Base-by-base conservation (phyloP, 169 alveolate genomes). In the Plasmodium vivax region DNA sequence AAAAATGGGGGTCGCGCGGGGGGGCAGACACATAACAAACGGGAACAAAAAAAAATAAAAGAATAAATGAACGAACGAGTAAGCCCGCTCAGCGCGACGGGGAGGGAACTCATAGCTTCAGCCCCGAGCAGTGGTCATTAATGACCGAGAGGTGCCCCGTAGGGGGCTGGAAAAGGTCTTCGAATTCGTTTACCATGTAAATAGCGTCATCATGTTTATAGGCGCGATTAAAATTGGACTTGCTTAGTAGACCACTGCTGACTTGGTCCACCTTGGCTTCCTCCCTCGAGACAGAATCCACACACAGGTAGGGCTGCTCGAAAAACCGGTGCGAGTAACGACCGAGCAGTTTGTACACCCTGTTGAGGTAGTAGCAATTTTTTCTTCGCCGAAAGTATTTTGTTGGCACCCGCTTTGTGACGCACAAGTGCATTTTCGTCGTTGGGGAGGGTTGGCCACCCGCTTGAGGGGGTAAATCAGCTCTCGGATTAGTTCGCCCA, bases 351-450 rank as follows among this genome's bases (percentile, higher is more conserved):
- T 88, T 36, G 43, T 88, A 79, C 32, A 81, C 23, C 41, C 83
- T 88, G 41, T 62, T 88, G 32, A 81, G 62, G 54, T 79, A 88
- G 82, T 79, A 80, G 16, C 47, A 68, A 5, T 62, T 77, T 43
- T 88, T 80, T 68, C 82, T 88, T 80, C 80, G n/a, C 12, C 79
- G 45, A 88, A 88, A 88, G 62, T 80, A 68, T 88, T 88, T 88
- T 88, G 30, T 27, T 62, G 72, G 45, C 16, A 88, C 58, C 32
- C 75, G 45, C 10, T 58, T 62, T 47, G 51, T 41, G 34, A 88
- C 90, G 71, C 94, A 88, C 47, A 88, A 41, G 38, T 80, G 77
- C 19, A 88, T 56, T 2, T 38, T 56, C 27, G 36, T 58, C 71
- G 73, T 62, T 12, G 71, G 54, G 16, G 83, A 12, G 43, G 47